A percentile compares a stretch with the other conserved stretches of the same genome.
Conservation (phyloP, 306 rosid genomes). For the Albizia julibrissin region DNA sequence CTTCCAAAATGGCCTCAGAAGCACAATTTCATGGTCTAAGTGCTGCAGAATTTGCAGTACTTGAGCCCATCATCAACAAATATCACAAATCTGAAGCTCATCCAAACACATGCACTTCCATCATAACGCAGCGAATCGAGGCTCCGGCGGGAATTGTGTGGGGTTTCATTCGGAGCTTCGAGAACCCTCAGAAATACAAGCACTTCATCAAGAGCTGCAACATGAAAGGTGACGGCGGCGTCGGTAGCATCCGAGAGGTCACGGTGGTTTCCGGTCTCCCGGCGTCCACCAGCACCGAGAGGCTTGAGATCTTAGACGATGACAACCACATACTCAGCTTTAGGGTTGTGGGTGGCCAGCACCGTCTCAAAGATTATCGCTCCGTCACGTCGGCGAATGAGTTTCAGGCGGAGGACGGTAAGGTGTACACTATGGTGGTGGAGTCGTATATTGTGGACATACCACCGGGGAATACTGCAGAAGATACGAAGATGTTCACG, state of each 20-base stretch:
- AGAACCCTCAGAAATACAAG: slow-evolving; percentile 76
- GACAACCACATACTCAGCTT: slow-evolving; percentile 76
- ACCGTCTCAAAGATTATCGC: slow-evolving; percentile 71
- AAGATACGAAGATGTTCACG: slow-evolving; percentile 85
- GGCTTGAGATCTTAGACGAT: slow-evolving; percentile 86
- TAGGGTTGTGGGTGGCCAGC: slow-evolving; percentile 86
- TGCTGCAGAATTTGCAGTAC: slow-evolving; percentile 51
- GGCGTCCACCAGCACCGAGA: slow-evolving; percentile 87
- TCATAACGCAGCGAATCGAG: slow-evolving; percentile 67
- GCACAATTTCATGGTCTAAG: slow-evolving; percentile 51
- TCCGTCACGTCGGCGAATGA: slow-evolving; percentile 84
- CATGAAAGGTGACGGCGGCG: slow-evolving; percentile 72
- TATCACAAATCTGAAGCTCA: slow-evolving; percentile 57
- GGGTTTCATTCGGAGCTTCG: slow-evolving; percentile 71
- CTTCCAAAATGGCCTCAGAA: slow-evolving; percentile 37
- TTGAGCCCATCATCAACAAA: slow-evolving; percentile 50
- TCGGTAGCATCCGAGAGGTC: slow-evolving; percentile 83
- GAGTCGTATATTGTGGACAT: slow-evolving; percentile 86
- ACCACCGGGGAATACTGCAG: slow-evolving; percentile 84
- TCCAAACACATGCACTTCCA: slow-evolving; percentile 66
- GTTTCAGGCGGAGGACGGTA: slow-evolving; percentile 42
- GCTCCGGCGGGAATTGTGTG: slow-evolving; percentile 63
- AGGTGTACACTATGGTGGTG: slow-evolving; percentile 66
- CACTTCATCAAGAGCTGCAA: slow-evolving; percentile 88
- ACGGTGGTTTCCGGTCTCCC: slow-evolving; percentile 88